These are phyloP conservation scores for Irpex sp. DNA, from an alignment of 1,284 basidiomycete species.

Conservation along the genomic window DNA sequence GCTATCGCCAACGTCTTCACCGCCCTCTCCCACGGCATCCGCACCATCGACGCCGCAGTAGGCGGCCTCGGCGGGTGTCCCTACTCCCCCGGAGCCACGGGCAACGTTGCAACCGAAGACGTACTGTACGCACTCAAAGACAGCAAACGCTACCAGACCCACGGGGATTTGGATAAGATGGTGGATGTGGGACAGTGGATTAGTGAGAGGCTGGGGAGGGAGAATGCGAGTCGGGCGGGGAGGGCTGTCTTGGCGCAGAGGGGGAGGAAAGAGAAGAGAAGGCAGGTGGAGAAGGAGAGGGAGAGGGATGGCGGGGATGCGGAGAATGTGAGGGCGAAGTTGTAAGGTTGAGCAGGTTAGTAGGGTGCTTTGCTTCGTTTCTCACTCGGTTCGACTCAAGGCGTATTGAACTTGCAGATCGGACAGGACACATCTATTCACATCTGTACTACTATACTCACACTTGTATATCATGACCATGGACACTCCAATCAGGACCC, in stretches of 20 bases:
- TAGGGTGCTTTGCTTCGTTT: not conserved
- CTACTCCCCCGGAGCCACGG: slow-evolving; percentile 92
- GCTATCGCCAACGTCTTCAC: slow-evolving; percentile 71
- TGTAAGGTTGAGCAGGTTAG: not conserved
- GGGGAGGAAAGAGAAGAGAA: slow-evolving; percentile 32
- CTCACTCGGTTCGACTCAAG: too few relatives aligned
- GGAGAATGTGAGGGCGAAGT: slow-evolving; percentile 5
- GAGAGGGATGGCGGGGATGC: slow-evolving; percentile 15
- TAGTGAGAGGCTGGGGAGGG: slow-evolving; percentile 59
- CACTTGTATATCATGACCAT: too few relatives aligned
- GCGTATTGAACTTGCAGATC: too few relatives aligned
- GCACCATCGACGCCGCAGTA: slow-evolving; percentile 72
- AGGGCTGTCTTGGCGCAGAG: slow-evolving; percentile 67
- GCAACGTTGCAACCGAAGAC: slow-evolving; percentile 92
- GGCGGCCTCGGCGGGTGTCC: slow-evolving; percentile 93
- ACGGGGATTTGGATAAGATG: slow-evolving; percentile 57
- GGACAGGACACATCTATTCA: too few relatives aligned
- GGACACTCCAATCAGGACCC: too few relatives aligned
- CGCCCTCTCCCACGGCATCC: slow-evolving; percentile 62
- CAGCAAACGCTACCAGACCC: slow-evolving; percentile 61
- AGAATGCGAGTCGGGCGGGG: slow-evolving; percentile 79
- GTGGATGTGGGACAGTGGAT: slow-evolving; percentile 84
- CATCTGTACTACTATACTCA: too few relatives aligned
- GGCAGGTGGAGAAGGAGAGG: slow-evolving; percentile 26
- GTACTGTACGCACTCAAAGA: slow-evolving; percentile 81